These are phyloP conservation scores for Aphanomyces cochlioides DNA, from an alignment of 352 stramenopile species.

Conservation along the genomic window DNA sequence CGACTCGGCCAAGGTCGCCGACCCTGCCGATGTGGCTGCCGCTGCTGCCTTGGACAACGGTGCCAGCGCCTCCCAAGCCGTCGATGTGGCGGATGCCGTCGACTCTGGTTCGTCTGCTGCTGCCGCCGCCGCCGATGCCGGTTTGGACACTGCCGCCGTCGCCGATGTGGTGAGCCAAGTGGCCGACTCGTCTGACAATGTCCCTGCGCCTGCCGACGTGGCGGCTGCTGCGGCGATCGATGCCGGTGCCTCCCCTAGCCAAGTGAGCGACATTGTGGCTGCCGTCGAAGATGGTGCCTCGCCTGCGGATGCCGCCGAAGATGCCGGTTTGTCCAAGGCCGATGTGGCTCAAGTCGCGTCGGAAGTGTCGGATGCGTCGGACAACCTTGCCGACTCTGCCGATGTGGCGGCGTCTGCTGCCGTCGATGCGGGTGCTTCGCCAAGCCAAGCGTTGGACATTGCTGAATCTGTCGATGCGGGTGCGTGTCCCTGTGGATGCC, in stretches of 20 bases:
- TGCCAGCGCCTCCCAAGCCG: not conserved
- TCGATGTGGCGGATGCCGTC: not conserved
- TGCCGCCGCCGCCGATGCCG: not conserved
- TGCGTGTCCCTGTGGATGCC: no score
- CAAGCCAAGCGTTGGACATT: no score
- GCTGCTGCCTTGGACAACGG: not conserved
- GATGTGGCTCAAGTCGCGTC: not conserved
- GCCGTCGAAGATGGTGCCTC: constrained; percentile 4
- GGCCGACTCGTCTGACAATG: not conserved
- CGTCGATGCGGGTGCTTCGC: no score
- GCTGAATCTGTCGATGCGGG: no score
- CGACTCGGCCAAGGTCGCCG: not conserved
- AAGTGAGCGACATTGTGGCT: not conserved
- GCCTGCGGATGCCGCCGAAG: constrained; percentile 4
- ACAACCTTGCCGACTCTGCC: no score
- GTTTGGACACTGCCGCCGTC: not conserved
- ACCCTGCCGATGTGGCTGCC: not conserved
- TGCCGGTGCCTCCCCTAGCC: not conserved
- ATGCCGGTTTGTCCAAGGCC: not conserved
- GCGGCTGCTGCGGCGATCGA: not conserved
- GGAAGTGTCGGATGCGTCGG: no score
- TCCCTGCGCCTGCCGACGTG: not conserved
- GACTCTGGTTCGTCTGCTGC: not conserved
- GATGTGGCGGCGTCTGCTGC: no score
- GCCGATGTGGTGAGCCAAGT: not conserved